Base-by-base conservation (phyloP, 768 basidiomycete genomes). In the Suillus variegatus region DNA sequence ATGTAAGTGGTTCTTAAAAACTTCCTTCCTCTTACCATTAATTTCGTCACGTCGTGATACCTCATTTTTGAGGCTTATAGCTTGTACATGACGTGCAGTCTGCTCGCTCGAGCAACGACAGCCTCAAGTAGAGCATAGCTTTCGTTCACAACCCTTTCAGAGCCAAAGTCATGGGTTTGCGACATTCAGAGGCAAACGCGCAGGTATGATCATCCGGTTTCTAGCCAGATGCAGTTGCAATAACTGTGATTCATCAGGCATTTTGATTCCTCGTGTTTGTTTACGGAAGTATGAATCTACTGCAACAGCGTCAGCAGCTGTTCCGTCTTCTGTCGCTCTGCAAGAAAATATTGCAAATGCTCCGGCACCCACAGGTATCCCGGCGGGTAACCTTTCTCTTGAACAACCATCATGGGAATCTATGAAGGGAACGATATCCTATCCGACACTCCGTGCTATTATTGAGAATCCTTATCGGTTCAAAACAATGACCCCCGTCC, bases 401-500 rank as follows among this genome's bases (percentile, higher is more conserved):
- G 65, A 64, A 20, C 32, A 32, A 20, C n/a, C 58, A 12, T 61
- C 68, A 60, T 83, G 85, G 75, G 60, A 67, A 14, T 69, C 77
- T 16, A 73, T 88, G 25, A 68, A 80, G 32, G 80, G 76, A 36
- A 68, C 66, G 18, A 62, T 90, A 44, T 76, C 82, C 38, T 61
- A 66, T 10, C 58, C 75, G 4, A 84, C 86, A 0, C 76, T 91
- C 25, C 81, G 82, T 61, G 90, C 93, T 13, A 80, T 95, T 55
- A 88, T 84, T 3, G 71, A 77, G 46, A 77, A 75, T 25, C 93
- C 93, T 0, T 91, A 94, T 82, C 79, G 83, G 22, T 84, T 93
- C 65, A 82, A 75, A 8, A 79, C 81, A 57, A 94, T 97, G 94
- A 88, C 91, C 1, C 74, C 87, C 6, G 95, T 98, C 3, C 96